Conservation (phyloP, 306 rosid genomes). For the Citrullus mucosospermus region DNA sequence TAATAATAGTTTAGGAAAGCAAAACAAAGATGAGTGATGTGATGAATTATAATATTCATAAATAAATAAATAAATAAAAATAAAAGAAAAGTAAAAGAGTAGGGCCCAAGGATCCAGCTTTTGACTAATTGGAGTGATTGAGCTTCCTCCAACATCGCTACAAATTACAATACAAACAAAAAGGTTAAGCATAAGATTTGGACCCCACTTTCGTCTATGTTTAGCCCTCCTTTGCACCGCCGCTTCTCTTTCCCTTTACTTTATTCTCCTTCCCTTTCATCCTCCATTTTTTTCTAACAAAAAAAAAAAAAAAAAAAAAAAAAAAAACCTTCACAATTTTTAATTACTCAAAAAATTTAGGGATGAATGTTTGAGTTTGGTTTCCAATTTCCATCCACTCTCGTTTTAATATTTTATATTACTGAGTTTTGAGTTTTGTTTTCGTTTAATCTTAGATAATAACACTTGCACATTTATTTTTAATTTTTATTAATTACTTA, state of each 20-base stretch:
- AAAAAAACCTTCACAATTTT: neutral
- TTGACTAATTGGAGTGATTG: neutral
- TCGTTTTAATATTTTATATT: no score
- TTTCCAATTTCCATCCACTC: no score
- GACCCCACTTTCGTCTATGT: neutral
- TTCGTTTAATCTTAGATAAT: no score
- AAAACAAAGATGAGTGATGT: no score
- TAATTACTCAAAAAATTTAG: neutral
- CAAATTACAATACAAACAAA: neutral
- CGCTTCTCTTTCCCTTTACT: neutral
- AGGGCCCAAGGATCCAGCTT: neutral
- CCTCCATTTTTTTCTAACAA: neutral
- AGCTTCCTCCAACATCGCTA: neutral
- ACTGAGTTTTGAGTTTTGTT: no score
- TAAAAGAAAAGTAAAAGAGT: neutral
- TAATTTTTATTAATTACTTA: no score
- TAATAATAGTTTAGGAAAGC: no score
- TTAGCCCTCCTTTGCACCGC: neutral
- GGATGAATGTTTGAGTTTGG: no score
- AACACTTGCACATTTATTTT: accelerated
- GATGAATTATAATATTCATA: no score
- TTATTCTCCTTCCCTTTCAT: neutral
- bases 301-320: no score
- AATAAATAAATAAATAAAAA: no score
- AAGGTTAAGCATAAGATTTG: neutral